Conservation (phyloP, 1,139 yeast species). For the Suhomyces ambrosiae region DNA sequence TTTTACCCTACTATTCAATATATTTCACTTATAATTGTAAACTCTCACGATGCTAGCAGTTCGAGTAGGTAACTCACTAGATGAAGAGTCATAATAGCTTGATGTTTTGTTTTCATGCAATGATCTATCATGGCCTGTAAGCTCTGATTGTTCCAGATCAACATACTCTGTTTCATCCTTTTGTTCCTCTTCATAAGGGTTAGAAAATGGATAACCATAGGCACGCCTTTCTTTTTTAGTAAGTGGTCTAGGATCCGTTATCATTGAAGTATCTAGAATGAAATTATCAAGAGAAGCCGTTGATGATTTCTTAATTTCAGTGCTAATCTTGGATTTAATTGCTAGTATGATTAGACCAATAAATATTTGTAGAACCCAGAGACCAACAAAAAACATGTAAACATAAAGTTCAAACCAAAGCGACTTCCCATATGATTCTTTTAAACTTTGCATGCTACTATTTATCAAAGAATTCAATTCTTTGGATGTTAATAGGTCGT, state of each 20-base stretch:
- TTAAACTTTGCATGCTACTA: slow-evolving; percentile 25
- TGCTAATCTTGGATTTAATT: neutral
- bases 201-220: slow-evolving; percentile 36
- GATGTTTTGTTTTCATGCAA: slow-evolving; percentile 6
- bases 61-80: slow-evolving; percentile 5
- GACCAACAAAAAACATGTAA: slow-evolving; percentile 41
- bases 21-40: neutral
- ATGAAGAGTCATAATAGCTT: slow-evolving; percentile 8
- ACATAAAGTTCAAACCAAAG: slow-evolving; percentile 49
- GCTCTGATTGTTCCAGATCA: neutral
- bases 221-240: slow-evolving; percentile 27
- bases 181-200: slow-evolving; percentile 17
- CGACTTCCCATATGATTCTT: slow-evolving; percentile 33
- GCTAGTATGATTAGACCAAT: slow-evolving; percentile 34
- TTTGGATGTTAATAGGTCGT: slow-evolving; percentile 3
- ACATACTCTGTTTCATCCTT: too few relatives aligned
- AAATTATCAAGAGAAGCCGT: slow-evolving; percentile 2
- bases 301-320: neutral
- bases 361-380: slow-evolving; percentile 52
- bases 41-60: slow-evolving; percentile 8
- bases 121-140: neutral
- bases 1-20: neutral
- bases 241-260: slow-evolving; percentile 37
- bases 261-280: slow-evolving; percentile 12
- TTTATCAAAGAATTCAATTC: slow-evolving; percentile 13